These are phyloP conservation scores for Vitis labrusca DNA, from an alignment of 164 flowering plant genomes.

Conservation along the genomic window DNA sequence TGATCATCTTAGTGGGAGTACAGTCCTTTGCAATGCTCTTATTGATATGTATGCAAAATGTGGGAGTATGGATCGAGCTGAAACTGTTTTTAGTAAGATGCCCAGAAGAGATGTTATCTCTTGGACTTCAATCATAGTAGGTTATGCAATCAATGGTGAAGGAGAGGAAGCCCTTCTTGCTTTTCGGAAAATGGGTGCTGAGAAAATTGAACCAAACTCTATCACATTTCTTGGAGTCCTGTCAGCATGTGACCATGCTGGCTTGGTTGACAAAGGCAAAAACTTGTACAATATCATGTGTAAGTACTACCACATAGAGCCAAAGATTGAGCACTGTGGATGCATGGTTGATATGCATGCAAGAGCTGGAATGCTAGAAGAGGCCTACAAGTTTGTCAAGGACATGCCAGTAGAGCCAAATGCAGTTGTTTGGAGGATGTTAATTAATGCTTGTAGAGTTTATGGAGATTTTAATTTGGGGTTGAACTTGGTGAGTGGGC, in stretches of 20 bases:
- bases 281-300: slow-evolving; percentile 19
- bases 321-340: slow-evolving; percentile 29
- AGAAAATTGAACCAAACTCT: slow-evolving; percentile 19
- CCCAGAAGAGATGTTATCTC: slow-evolving; percentile 32
- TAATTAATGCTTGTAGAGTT: slow-evolving; percentile 30
- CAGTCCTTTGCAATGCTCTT: slow-evolving; percentile 20
- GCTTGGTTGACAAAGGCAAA: slow-evolving; percentile 24
- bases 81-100: slow-evolving; percentile 24
- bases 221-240: slow-evolving; percentile 29
- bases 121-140: slow-evolving; percentile 36
- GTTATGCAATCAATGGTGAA: slow-evolving; percentile 30
- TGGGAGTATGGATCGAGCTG: slow-evolving; percentile 23
- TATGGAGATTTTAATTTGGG: slow-evolving; percentile 26
- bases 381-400: slow-evolving; percentile 21
- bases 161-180: slow-evolving; percentile 23
- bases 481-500: slow-evolving; percentile 14
- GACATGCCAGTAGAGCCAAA: slow-evolving; percentile 28
- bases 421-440: slow-evolving; percentile 29
- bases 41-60: slow-evolving; percentile 60
- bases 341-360: slow-evolving; percentile 34
- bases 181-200: slow-evolving; percentile 21
- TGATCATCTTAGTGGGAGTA: slow-evolving; percentile 12
- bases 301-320: slow-evolving; percentile 20
- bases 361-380: slow-evolving; percentile 26
- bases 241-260: slow-evolving; percentile 34